Base-by-base conservation (phyloP, 2,329 filamentous ascomycete genomes). In the Diaporthe ampelina region DNA sequence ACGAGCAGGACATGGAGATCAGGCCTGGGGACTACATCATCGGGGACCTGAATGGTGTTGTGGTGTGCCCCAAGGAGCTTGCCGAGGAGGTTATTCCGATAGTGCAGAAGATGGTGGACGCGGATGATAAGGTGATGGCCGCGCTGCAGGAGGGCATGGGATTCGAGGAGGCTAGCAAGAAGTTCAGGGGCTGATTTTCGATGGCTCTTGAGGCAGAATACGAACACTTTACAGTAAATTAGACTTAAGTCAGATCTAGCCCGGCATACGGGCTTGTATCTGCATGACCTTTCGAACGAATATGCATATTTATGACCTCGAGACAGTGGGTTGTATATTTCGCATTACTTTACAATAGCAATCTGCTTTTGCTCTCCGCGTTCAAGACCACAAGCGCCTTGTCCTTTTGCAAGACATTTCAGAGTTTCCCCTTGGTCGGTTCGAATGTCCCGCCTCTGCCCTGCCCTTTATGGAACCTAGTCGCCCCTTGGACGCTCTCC, bases 31-130 rank as follows among this genome's bases (percentile, higher is more conserved):
- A 87, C 73, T 87, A 87, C 75, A 69, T 87, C 6, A 79, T 87
- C 11, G 85, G 80, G 0, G 85, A 87, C 57, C 56, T 85, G n/a
- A 86, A 87, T 74, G 85, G 86, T 11, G 85, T 86, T 0, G 85
- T 87, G 1, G 81, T 85, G 13, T 78, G 86, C 52, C 85, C 85
- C 0, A 80, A 74, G 56, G 81, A 81, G 19, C 76, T 85, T 72
- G 85, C 84, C 0, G 83, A 83, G 75, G 70, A 82, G 77, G 85
- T 82, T 5, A 73, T 87, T 37, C 83, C 82, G 43, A 77, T 86
- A 40, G 86, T 86, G 82, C 77, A 74, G 75, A 82, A 82, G 78
- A 82, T 84, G 79, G 82, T 85, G 29, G 82, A 82, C 65, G 85
- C 85, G 1, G 86, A 87, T 73, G 79, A 81, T 29, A 81, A 84